A percentile compares a stretch with the other conserved stretches of the same genome.
These are phyloP conservation scores for Periconia sp. DNA, from an alignment of 2,329 filamentous ascomycete species.

Conservation along the genomic window DNA sequence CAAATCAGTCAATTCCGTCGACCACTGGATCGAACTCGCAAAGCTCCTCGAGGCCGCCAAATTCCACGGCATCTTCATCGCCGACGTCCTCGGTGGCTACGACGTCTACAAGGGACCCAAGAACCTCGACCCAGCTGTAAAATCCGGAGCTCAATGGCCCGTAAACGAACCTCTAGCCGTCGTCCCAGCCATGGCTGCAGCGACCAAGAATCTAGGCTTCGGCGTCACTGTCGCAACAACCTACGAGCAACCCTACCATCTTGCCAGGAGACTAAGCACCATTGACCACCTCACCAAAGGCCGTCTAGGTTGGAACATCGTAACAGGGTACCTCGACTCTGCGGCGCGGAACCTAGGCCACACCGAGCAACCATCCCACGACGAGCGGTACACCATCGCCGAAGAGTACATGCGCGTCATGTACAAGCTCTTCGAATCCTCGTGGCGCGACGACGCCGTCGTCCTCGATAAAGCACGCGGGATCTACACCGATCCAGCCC, in stretches of 20 bases:
- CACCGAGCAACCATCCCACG: conserved; percentile 59
- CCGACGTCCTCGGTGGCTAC: conserved; percentile 61
- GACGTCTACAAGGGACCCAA: conserved; percentile 65
- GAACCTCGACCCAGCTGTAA: conserved; percentile 61
- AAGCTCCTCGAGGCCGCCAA: conserved; percentile 42
- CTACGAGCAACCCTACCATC: conserved; percentile 68
- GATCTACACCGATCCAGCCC: conserved; percentile 57
- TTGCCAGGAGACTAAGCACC: conserved; percentile 63
- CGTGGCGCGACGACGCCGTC: conserved; percentile 67
- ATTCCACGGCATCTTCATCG: conserved; percentile 44
- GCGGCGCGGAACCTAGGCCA: conserved; percentile 64
- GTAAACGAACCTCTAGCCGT: conserved; percentile 66
- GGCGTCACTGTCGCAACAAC: conserved; percentile 67
- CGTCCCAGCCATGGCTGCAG: conserved; percentile 67
- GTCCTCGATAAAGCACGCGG: conserved; percentile 56
- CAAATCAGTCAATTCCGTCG: conserved; percentile 49
- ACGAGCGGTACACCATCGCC: conserved; percentile 67
- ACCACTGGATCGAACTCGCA: conserved; percentile 26
- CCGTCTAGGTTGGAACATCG: conserved; percentile 51
- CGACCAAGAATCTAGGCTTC: conserved; percentile 63
- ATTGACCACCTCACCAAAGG: conserved; percentile 67
- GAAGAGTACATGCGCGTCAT: conserved; percentile 70
- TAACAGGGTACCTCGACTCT: conserved; percentile 67
- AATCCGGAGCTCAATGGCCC: conserved; percentile 67
- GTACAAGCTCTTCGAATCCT: conserved; percentile 68